phyloP scores from a whole-genome alignment of 306 rosid genomes.

The Rosa rugosa region DNA sequence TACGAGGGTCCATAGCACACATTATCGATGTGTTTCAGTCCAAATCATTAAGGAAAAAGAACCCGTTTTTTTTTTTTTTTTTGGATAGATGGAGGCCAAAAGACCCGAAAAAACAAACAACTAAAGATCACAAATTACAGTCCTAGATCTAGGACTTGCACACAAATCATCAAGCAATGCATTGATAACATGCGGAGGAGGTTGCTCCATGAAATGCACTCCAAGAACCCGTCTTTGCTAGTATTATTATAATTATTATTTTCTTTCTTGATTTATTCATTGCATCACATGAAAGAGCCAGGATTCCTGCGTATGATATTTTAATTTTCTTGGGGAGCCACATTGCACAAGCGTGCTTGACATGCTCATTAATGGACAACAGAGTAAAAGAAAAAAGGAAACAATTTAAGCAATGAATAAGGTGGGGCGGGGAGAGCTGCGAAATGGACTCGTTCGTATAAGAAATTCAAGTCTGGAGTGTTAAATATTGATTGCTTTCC shows the following conservation, averaged over 20 bases:
- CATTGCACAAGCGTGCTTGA: conserved; percentile 8
- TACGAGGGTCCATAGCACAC: too few species aligned
- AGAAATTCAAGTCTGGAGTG: background rate
- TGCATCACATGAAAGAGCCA: background rate
- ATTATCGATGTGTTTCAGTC: background rate
- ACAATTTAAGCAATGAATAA: background rate
- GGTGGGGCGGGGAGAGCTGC: background rate
- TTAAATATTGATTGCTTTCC: background rate
- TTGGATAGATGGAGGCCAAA: too few species aligned
- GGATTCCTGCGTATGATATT: background rate
- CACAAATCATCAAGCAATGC: too few species aligned
- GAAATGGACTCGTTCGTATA: background rate
- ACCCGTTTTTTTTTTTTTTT: too few species aligned
- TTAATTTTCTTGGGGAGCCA: background rate
- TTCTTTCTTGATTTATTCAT: background rate
- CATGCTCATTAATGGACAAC: background rate
- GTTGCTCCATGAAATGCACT: too few species aligned
- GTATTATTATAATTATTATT: background rate
- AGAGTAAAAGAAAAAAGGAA: background rate
- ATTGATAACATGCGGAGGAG: too few species aligned
- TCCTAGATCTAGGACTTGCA: too few species aligned
- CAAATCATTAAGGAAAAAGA: too few species aligned
- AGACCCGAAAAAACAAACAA: too few species aligned
- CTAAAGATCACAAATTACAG: too few species aligned
- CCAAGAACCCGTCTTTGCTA: too few species aligned